Percentiles rank a stretch among this genome's conserved stretches.
phyloP scores from a whole-genome alignment of 2,329 filamentous ascomycete species.

The Alternaria sp. region DNA sequence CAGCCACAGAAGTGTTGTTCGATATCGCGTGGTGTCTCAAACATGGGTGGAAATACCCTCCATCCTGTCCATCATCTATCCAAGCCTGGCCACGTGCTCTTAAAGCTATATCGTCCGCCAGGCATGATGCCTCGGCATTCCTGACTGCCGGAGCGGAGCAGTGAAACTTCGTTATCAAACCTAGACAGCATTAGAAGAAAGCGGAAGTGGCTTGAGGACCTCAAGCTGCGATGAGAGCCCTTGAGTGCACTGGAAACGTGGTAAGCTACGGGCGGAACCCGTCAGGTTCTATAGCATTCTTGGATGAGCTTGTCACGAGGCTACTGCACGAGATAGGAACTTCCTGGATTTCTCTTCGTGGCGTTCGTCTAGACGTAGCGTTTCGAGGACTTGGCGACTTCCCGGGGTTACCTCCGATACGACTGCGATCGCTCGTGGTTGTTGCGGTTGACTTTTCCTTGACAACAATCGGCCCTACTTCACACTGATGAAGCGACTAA shows the following conservation, averaged over 20 bases:
- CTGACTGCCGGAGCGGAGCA: not conserved
- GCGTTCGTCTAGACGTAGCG: not conserved
- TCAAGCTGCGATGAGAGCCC: not conserved
- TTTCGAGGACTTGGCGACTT: slow-evolving; percentile 6
- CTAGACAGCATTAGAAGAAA: slow-evolving; percentile 1
- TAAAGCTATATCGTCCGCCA: not conserved
- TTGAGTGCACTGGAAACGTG: not conserved
- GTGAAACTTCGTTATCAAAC: not conserved
- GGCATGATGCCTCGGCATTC: not conserved
- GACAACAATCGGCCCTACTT: slow-evolving; percentile 2
- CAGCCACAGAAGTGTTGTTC: not conserved
- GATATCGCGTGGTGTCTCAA: not conserved
- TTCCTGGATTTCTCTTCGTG: slow-evolving; percentile 1
- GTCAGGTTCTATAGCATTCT: not conserved
- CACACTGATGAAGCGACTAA: not conserved
- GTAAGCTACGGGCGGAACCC: not conserved
- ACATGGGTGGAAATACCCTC: not conserved
- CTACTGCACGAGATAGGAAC: not conserved
- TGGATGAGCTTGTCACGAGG: slow-evolving; percentile 1
- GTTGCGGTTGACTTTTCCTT: slow-evolving; percentile 1
- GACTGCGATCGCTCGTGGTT: not conserved
- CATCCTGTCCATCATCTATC: not conserved
- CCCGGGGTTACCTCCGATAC: slow-evolving; percentile 1
- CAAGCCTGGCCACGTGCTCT: not conserved
- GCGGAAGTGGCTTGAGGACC: not conserved